These are phyloP conservation scores for Naganishia vishniacii DNA, from an alignment of 768 basidiomycete genomes.

Conservation along the genomic window DNA sequence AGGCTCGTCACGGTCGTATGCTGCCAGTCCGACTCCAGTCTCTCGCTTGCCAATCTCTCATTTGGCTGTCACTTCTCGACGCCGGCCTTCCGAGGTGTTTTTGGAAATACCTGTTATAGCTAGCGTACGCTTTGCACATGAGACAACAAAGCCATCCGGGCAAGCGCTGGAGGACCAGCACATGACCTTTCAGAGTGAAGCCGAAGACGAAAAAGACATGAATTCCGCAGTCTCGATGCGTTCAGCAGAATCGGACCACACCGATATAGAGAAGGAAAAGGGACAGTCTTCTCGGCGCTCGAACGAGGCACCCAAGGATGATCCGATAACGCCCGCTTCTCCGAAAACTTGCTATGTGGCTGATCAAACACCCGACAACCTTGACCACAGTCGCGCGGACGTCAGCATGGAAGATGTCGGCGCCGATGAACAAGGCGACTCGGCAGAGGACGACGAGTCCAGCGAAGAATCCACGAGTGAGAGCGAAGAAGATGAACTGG, in stretches of 20 bases:
- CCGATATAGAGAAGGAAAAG: neutral
- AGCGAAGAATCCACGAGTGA: slow-evolving; percentile 1
- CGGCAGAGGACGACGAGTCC: neutral
- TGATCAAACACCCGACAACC: too few relatives aligned
- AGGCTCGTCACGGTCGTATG: slow-evolving; percentile 6
- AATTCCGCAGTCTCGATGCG: neutral
- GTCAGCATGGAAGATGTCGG: too few relatives aligned
- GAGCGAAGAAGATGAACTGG: slow-evolving; percentile 17
- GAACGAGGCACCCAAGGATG: too few relatives aligned
- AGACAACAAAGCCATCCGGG: neutral
- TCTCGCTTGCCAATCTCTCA: neutral
- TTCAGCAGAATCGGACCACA: neutral
- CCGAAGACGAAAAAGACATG: neutral
- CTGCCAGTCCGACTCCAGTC: slow-evolving; percentile 12
- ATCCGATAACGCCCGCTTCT: too few relatives aligned
- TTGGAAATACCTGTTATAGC: neutral
- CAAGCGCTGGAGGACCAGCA: neutral
- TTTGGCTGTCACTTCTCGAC: neutral
- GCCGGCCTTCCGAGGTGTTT: neutral
- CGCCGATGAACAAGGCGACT: neutral
- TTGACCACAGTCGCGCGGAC: too few relatives aligned
- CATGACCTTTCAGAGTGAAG: neutral
- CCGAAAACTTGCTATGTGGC: too few relatives aligned
- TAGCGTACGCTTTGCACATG: neutral
- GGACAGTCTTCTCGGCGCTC: neutral